Percentiles rank a stretch among this genome's conserved stretches.
Conservation (phyloP, 2,329 filamentous ascomycete genomes). For the Sporothrix pallida region DNA sequence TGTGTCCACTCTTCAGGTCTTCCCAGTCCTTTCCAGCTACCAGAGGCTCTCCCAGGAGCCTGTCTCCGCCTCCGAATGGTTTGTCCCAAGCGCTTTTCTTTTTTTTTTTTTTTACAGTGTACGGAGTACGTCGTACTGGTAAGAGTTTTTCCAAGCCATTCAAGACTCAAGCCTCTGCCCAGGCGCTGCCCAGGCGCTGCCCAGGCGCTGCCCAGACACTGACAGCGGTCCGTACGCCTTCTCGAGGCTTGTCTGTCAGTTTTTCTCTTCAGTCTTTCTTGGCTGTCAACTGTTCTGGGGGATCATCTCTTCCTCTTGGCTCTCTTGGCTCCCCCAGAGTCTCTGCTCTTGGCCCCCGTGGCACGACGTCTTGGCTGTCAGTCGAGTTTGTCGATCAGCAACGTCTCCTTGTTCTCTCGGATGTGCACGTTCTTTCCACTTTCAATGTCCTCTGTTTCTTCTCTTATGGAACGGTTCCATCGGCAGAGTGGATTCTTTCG, state of each 20-base stretch:
- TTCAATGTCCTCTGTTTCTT: not conserved
- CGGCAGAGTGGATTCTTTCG: not conserved
- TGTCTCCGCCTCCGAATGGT: not conserved
- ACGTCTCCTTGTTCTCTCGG: no score
- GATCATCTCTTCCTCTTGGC: not conserved
- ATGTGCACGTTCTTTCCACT: not conserved
- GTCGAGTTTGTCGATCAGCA: not conserved
- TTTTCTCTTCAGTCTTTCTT: not conserved
- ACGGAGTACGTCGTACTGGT: no score
- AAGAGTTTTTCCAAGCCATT: not conserved
- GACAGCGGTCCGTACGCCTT: not conserved
- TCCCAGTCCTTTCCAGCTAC: not conserved
- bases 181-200: no score
- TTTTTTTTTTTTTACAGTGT: no score
- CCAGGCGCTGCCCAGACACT: not conserved
- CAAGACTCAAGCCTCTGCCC: not conserved
- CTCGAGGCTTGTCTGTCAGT: not conserved
- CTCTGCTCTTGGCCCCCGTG: not conserved
- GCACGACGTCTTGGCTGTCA: not conserved
- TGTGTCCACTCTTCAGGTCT: not conserved
- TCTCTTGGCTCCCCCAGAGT: conserved; percentile 1
- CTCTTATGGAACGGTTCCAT: not conserved
- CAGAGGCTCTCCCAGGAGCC: not conserved
- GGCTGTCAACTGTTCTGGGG: not conserved
- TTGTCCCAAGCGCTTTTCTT: not conserved